Percentiles rank a stretch among this genome's conserved stretches.
These are phyloP conservation scores for Tuber indicum DNA, from an alignment of 495 filamentous ascomycete genomes.

Conservation along the genomic window DNA sequence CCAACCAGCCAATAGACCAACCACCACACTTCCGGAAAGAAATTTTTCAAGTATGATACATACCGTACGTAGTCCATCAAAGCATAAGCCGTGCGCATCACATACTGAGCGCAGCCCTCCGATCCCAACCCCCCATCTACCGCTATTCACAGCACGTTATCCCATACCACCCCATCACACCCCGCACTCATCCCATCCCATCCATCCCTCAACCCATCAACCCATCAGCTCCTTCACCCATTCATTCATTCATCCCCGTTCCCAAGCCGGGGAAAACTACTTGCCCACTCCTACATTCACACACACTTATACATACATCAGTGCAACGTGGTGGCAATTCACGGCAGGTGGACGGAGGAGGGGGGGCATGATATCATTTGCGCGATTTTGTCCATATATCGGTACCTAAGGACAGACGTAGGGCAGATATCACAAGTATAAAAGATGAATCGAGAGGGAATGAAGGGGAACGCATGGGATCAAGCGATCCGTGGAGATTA, in stretches of 20 bases:
- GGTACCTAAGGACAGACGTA: not conserved
- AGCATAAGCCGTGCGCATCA: not conserved
- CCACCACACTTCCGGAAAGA: not conserved
- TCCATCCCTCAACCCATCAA: not conserved
- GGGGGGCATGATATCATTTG: not conserved
- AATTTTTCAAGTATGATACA: not conserved
- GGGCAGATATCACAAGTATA: not conserved
- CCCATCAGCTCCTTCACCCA: not conserved
- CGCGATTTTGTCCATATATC: not conserved
- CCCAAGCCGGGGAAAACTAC: too few species aligned
- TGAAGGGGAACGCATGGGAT: not conserved
- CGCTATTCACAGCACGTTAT: not conserved
- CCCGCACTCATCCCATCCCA: not conserved
- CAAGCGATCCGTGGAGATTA: not conserved
- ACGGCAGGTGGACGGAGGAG: too few species aligned
- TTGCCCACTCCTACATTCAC: too few species aligned
- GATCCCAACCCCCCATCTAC: not conserved
- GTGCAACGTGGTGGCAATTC: too few species aligned
- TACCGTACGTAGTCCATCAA: not conserved
- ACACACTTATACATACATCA: not conserved
- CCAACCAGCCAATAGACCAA: not conserved
- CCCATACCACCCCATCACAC: not conserved
- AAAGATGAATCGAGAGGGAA: not conserved
- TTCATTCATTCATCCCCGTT: not conserved
- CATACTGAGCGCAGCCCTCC: too few species aligned